These are phyloP conservation scores for Bullera alba DNA, from an alignment of 768 basidiomycete species.

Conservation along the genomic window DNA sequence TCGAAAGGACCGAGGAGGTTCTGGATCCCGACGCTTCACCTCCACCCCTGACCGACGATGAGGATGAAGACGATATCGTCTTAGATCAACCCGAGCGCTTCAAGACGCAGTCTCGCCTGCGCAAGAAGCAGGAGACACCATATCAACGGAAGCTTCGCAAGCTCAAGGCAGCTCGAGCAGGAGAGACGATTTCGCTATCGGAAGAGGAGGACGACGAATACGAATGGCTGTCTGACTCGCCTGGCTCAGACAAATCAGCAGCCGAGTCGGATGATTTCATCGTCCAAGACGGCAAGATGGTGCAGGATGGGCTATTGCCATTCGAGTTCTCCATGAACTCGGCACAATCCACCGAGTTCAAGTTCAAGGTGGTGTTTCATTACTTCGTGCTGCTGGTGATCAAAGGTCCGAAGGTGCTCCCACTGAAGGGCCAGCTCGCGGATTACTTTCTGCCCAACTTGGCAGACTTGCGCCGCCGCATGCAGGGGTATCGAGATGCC, in stretches of 20 bases:
- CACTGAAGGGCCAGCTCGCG: conserved; percentile 16
- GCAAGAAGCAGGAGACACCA: conserved; percentile 17
- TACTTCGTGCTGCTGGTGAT: conserved; percentile 77
- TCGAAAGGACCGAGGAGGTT: no score
- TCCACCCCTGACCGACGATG: conserved; percentile 14
- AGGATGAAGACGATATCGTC: conserved; percentile 32
- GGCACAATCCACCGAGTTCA: conserved; percentile 57
- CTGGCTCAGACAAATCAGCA: conserved; percentile 4
- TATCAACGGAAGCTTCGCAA: conserved; percentile 24
- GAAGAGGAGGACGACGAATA: conserved; percentile 4
- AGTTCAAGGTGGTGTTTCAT: conserved; percentile 81
- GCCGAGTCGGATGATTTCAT: conserved; percentile 41
- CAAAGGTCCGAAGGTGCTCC: conserved; percentile 28
- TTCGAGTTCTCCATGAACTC: conserved; percentile 37
- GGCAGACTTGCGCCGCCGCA: conserved; percentile 43
- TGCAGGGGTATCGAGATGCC: conserved; percentile 65
- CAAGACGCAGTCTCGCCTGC: conserved; percentile 22
- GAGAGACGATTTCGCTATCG: conserved; percentile 4
- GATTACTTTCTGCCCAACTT: conserved; percentile 35
- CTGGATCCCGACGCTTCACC: conserved; percentile 27
- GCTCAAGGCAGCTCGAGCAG: conserved; percentile 15
- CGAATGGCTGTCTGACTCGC: conserved; percentile 8
- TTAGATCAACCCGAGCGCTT: conserved; percentile 41
- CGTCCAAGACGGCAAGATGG: conserved; percentile 45
- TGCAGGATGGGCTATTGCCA: conserved; percentile 45